Base-by-base conservation (phyloP, 176 grass and related monocot genomes). In the Elymus sibiricus region DNA sequence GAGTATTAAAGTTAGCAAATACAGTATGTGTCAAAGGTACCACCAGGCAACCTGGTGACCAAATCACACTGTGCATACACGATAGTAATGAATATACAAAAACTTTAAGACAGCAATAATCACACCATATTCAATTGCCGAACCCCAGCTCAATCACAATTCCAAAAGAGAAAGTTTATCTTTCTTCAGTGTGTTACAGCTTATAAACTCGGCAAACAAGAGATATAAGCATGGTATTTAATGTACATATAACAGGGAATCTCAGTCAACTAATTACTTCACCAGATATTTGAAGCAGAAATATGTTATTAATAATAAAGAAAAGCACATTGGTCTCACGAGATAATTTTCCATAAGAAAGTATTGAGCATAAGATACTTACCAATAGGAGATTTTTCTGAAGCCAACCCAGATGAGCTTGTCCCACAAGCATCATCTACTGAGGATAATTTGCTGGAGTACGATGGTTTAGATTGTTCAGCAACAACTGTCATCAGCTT, bases 401-500 rank as follows among this genome's bases (percentile, higher is more conserved):
- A 64, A 64, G 37, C 11, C 24, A 86, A 47, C 26, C 51, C 79
- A 71, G 68, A 90, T 83, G 92, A 87, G 43, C 71, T 78, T 43
- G 38, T 80, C 17, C 69, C 38, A 73, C 71, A 71, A 42, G 47
- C 46, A 88, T 79, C 47, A 21, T 46, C 47, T 32, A 31, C 73
- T 61, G 82, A 86, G 21, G 17, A 9, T 24, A 35, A 74, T 80
- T 87, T 89, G 81, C 43, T 84, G 70, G 63, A 82, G 66, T 71
- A 84, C 63, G 87, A 86, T 60, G 65, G 84, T 29, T 89, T 81
- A 26, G 86, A 77, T 87, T 88, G 90, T 67, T 92, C 67, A 61
- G 84, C 58, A 26, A 89, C 25, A 89, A 94, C 51, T 47, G 82
- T 79, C 63, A 82, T 86, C 77, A 95, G 82, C 75, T 93, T 98